Percentiles rank a stretch among this genome's conserved stretches.
Evolutionary conservation across 192 early-diverging fungal species (phyloP).

Genomic region (Funneliformis geosporum): DNA sequence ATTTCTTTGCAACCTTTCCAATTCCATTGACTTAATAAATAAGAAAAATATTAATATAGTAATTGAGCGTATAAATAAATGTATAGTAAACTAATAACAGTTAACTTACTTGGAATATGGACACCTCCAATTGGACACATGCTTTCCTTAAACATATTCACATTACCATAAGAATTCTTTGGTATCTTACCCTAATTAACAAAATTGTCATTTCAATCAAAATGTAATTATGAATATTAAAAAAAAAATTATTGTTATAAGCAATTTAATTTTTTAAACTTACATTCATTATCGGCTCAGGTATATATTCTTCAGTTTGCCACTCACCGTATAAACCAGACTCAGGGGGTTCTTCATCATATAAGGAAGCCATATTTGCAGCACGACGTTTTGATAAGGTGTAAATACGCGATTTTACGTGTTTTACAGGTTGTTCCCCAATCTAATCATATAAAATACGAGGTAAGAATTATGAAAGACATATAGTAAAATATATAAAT

Average conservation of each 20-base stretch:
- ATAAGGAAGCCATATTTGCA: conserved; percentile 37
- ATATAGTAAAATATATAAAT: conserved; percentile 11
- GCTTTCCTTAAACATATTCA: conserved; percentile 78
- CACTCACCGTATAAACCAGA: conserved; percentile 77
- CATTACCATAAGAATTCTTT: conserved; percentile 76
- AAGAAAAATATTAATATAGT: conserved; percentile 8
- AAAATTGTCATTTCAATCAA: conserved; percentile 25
- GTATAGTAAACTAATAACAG: neutral
- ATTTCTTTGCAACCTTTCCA: conserved; percentile 64
- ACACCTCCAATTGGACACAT: conserved; percentile 85
- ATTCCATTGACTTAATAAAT: conserved; percentile 53
- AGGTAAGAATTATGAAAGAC: neutral
- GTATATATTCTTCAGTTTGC: conserved; percentile 76
- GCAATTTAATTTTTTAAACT: conserved; percentile 9
- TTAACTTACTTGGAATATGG: conserved; percentile 62
- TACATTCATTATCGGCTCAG: conserved; percentile 66
- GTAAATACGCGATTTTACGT: conserved; percentile 47
- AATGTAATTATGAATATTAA: neutral
- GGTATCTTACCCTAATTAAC: conserved; percentile 72
- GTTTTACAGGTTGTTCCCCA: conserved; percentile 43
- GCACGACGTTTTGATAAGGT: conserved; percentile 49
- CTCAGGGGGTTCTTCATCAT: conserved; percentile 36
- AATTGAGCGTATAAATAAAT: neutral
- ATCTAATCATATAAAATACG: neutral
- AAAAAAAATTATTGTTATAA: neutral